Percentiles rank a stretch among this genome's conserved stretches.
phyloP scores from a whole-genome alignment of 179 eudicot genomes.

The Corrigiola litoralis region DNA sequence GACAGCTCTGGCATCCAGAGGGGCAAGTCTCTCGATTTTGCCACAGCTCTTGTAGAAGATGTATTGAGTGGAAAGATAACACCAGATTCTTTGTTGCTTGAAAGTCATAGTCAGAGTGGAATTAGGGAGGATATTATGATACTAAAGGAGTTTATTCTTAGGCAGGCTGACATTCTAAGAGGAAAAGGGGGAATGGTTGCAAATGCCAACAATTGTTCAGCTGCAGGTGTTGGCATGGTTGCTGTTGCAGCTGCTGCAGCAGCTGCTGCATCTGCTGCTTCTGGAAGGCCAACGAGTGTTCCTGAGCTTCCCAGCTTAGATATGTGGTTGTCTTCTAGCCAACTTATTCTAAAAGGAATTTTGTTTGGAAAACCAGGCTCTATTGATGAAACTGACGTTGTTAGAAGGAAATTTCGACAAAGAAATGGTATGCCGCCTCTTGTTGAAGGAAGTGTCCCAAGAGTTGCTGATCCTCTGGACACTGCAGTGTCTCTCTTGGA shows the following conservation, averaged over 20 bases:
- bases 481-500: slow-evolving; percentile 58
- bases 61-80: slow-evolving; percentile 74
- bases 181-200: slow-evolving; percentile 68
- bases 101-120: slow-evolving; percentile 57
- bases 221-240: slow-evolving; percentile 72
- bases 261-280: slow-evolving; percentile 78
- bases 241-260: slow-evolving; percentile 96
- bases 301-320: slow-evolving; percentile 86
- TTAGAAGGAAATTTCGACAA: slow-evolving; percentile 41
- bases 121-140: slow-evolving; percentile 66
- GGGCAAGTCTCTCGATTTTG: slow-evolving; percentile 76
- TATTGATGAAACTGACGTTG: slow-evolving; percentile 37
- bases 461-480: slow-evolving; percentile 44
- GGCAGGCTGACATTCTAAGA: slow-evolving; percentile 76
- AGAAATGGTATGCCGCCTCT: slow-evolving; percentile 36
- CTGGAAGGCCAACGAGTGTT: slow-evolving; percentile 52
- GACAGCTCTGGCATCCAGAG: slow-evolving; percentile 51
- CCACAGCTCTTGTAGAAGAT: slow-evolving; percentile 67
- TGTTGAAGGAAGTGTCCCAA: slow-evolving; percentile 41
- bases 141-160: slow-evolving; percentile 70
- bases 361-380: slow-evolving; percentile 49
- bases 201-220: slow-evolving; percentile 57
- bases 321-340: slow-evolving; percentile 71
- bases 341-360: slow-evolving; percentile 54
- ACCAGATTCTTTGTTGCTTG: slow-evolving; percentile 75